phyloP scores from a whole-genome alignment of 1,284 basidiomycete genomes.

The Melampsora americana region DNA sequence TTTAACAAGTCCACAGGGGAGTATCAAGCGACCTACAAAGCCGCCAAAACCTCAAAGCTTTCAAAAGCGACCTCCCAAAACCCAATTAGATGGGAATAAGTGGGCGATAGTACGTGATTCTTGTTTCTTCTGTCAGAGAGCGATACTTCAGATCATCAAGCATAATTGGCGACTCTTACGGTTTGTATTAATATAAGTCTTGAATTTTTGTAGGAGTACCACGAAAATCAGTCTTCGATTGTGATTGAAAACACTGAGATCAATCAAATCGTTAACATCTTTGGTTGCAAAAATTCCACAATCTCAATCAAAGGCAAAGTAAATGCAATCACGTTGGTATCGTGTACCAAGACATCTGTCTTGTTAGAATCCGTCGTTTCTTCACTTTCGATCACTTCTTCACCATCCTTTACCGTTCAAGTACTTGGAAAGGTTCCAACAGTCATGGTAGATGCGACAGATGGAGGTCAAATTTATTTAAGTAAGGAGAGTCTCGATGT shows the following conservation, averaged over 20 bases:
- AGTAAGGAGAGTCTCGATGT: conserved; percentile 73
- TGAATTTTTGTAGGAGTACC: conserved; percentile 68
- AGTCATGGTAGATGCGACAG: conserved; percentile 87
- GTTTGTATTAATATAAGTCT: neutral
- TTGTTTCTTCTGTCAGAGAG: neutral
- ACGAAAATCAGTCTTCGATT: conserved; percentile 76
- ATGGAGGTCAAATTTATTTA: conserved; percentile 91
- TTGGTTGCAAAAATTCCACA: conserved; percentile 84
- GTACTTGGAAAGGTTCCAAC: conserved; percentile 86
- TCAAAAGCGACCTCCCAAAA: conserved; percentile 89
- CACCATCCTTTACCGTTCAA: conserved; percentile 88
- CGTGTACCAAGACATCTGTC: conserved; percentile 82
- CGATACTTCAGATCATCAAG: neutral
- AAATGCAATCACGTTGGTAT: conserved; percentile 86
- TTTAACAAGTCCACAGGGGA: neutral
- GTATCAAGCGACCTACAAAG: conserved; percentile 58
- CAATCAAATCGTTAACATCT: conserved; percentile 83
- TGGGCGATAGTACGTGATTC: conserved; percentile 75
- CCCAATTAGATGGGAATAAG: conserved; percentile 84
- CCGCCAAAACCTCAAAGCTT: conserved; percentile 73
- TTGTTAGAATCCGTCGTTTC: conserved; percentile 90
- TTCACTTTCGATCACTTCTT: conserved; percentile 78
- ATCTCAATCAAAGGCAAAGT: conserved; percentile 88
- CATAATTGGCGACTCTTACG: neutral
- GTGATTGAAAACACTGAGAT: conserved; percentile 75